Evolutionary conservation across 768 basidiomycete genomes (phyloP).

Genomic region (Trametopsis cervina): DNA sequence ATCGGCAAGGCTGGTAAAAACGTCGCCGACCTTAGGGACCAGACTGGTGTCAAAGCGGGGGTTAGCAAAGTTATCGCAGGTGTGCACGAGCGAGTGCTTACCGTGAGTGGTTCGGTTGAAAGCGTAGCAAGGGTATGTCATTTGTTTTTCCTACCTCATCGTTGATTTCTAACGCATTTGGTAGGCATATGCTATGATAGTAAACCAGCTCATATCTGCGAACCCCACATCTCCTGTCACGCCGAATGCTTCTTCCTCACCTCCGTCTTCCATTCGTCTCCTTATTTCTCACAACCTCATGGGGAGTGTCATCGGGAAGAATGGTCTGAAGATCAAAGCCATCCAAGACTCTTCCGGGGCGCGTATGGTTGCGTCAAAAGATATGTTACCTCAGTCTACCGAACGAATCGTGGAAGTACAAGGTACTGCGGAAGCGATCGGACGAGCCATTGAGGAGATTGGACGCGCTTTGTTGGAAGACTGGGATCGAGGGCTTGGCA

Average conservation of each 20-base stretch:
- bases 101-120: constrained; percentile 87
- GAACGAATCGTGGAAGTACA: constrained; percentile 99
- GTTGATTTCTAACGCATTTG: constrained; percentile 6
- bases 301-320: constrained; percentile 97
- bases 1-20: constrained; percentile 97
- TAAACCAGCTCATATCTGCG: constrained; percentile 81
- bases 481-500: constrained; percentile 91
- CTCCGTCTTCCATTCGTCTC: constrained; percentile 82
- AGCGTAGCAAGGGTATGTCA: constrained; percentile 78
- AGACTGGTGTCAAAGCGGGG: constrained; percentile 96
- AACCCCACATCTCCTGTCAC: constrained; percentile 62
- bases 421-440: constrained; percentile 87
- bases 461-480: constrained; percentile 93
- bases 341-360: constrained; percentile 96
- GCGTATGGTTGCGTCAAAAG: constrained; percentile 98
- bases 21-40: constrained; percentile 92
- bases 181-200: constrained; percentile 93
- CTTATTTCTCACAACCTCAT: constrained; percentile 99
- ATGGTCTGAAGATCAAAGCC: constrained; percentile 96
- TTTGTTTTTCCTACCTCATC: constrained; percentile 5
- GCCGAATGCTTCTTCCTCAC: constrained; percentile 54
- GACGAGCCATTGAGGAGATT: constrained; percentile 92
- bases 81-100: constrained; percentile 96
- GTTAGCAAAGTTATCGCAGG: constrained; percentile 98
- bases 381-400: constrained; percentile 98